phyloP scores from a whole-genome alignment of 345 rosid species.

The Eucalyptus paniculata region DNA sequence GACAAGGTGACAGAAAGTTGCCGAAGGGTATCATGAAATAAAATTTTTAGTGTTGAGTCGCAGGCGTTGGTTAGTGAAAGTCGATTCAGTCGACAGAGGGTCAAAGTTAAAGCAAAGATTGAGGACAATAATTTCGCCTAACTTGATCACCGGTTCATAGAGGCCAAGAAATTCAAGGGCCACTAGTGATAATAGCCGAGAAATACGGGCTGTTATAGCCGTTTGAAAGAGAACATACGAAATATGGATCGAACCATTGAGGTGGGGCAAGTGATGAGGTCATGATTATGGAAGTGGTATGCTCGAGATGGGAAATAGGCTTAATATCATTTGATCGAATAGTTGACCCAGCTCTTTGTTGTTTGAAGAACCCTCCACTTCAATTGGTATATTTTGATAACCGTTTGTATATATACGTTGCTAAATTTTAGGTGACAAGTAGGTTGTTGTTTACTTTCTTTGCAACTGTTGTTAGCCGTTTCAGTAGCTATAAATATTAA shows the following conservation, averaged over 20 bases:
- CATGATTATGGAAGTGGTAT: not conserved
- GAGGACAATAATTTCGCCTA: not conserved
- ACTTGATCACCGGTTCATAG: not conserved
- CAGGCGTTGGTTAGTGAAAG: not conserved
- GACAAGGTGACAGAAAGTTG: not conserved
- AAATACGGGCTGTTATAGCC: not conserved
- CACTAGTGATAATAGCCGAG: not conserved
- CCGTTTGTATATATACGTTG: fast-evolving
- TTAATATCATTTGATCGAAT: no score
- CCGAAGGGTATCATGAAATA: not conserved
- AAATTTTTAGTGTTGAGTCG: not conserved
- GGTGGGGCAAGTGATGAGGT: not conserved
- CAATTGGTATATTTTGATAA: not conserved
- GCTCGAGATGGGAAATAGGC: no score
- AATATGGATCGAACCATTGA: not conserved
- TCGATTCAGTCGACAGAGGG: not conserved
- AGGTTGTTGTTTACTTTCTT: not conserved
- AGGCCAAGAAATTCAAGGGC: not conserved
- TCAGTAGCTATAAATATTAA: not conserved
- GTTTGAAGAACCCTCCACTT: no score
- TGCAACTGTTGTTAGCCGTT: not conserved
- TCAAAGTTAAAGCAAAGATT: not conserved
- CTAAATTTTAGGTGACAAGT: fast-evolving
- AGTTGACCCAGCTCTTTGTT: no score
- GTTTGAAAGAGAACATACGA: not conserved